Evolutionary conservation across 768 basidiomycete species (phyloP).

Genomic region (Mycena amicta): DNA sequence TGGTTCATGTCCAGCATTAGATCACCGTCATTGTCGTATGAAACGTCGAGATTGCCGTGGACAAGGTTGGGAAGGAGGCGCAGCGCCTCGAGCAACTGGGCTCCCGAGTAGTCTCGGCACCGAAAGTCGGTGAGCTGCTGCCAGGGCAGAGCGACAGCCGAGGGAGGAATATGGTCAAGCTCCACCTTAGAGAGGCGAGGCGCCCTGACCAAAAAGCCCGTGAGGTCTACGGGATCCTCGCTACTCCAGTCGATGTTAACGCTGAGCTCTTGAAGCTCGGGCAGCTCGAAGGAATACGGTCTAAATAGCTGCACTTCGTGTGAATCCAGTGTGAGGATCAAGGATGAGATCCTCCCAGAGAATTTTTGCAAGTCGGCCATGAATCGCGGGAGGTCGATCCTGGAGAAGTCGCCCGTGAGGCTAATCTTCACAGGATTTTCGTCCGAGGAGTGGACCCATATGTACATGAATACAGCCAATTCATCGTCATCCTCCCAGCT

Average conservation of each 20-base stretch:
- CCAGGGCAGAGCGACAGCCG: background rate
- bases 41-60: background rate
- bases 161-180: background rate
- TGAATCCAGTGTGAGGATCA: background rate
- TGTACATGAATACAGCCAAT: background rate
- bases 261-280: background rate
- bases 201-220: background rate
- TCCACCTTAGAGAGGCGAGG: background rate
- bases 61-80: background rate
- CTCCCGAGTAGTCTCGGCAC: background rate
- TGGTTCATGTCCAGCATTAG: background rate
- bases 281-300: background rate
- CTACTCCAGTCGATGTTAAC: background rate
- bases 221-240: background rate
- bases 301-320: background rate
- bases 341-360: background rate
- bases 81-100: background rate
- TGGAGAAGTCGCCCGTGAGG: background rate
- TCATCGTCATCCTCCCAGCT: background rate
- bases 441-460: background rate
- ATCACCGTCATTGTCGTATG: background rate
- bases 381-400: background rate
- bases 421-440: background rate
- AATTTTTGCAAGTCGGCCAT: background rate
- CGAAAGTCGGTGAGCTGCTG: background rate